Evolutionary conservation across 495 filamentous ascomycete genomes (phyloP).

Genomic region (Aspergillus asperescens): DNA sequence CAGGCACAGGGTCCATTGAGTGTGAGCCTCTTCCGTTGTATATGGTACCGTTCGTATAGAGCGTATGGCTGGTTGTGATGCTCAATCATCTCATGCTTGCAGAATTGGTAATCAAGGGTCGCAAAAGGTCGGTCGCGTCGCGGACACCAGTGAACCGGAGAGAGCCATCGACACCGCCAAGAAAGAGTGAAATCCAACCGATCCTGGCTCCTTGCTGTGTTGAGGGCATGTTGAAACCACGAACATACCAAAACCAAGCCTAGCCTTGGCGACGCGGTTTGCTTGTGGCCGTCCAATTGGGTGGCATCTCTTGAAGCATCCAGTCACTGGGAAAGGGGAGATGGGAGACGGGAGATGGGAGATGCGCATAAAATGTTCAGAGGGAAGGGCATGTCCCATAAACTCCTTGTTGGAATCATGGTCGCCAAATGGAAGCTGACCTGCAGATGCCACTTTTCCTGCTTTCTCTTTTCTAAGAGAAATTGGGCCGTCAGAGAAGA

Average conservation of each 20-base stretch:
- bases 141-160: slow-evolving; percentile 37
- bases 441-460: slow-evolving; percentile 54
- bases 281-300: slow-evolving; percentile 23
- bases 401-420: slow-evolving; percentile 56
- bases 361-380: slow-evolving; percentile 43
- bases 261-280: slow-evolving; percentile 36
- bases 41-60: slow-evolving; percentile 28
- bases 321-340: slow-evolving; percentile 37
- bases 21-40: slow-evolving; percentile 34
- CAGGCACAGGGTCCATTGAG: slow-evolving; percentile 33
- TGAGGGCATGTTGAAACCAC: slow-evolving; percentile 72
- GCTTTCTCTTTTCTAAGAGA: slow-evolving; percentile 46
- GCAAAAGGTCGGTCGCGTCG: no score
- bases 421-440: slow-evolving; percentile 64
- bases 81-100: slow-evolving; percentile 34
- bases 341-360: no score
- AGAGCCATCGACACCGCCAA: slow-evolving; percentile 61
- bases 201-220: slow-evolving; percentile 65
- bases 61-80: slow-evolving; percentile 32
- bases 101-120: no score
- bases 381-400: slow-evolving; percentile 53
- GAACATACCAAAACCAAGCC: slow-evolving; percentile 53
- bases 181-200: slow-evolving; percentile 68
- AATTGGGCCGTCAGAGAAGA: slow-evolving; percentile 79
- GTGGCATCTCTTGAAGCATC: slow-evolving; percentile 32